Evolutionary conservation across 257 asterid species (phyloP), one percentile per base, ranked within the genome.

Genomic region (Solanum rostratum): DNA sequence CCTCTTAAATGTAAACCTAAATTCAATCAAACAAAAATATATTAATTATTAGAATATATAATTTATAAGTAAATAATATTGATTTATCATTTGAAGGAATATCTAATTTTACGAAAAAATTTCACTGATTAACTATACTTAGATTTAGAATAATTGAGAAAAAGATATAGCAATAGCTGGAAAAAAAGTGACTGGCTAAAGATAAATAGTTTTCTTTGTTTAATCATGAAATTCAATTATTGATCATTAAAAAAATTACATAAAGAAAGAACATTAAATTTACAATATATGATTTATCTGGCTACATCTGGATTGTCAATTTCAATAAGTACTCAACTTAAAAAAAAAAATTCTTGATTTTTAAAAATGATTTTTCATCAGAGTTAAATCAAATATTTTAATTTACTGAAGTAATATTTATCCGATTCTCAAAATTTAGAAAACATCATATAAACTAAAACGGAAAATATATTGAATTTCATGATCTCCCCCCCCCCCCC

Each of bases 1-100:
- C 87, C 97, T 92, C 87, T 91, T 93, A 94, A 96, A 94, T 60
- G 98, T 96, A 16, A 93, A 88, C 94, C 99, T 95, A 85, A 33
- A 74, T 12, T 12, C 11, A 37, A 50, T 15, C 1, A 16, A 65
- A 39, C 19, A 3, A 19, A 45, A 13, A n/a, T 1, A 12, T 19
- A n/a, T 53, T 3, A 5, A 43, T 16, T 30, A 16, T 30, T 5
- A 62, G 39, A 13, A 3, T 55, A 20, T 22, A 55, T 19, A 19
- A 27, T 15, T 30, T 30, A 66, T 15, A 29, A 30, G 7, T 3
- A 2, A 18, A 9, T 54, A n/a, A 65, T 29, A 65, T 18, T 14
- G 4, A 63, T 29, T 63, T 4, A n/a, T 24, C 70, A 62, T 62
- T 62, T 16, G 16, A 2, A 62, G 8, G 1, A 62, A n/a, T n/a